A percentile compares a stretch with the other conserved stretches of the same genome.
Conservation (phyloP, 2,329 filamentous ascomycete species). For the Diplodia corticola region DNA sequence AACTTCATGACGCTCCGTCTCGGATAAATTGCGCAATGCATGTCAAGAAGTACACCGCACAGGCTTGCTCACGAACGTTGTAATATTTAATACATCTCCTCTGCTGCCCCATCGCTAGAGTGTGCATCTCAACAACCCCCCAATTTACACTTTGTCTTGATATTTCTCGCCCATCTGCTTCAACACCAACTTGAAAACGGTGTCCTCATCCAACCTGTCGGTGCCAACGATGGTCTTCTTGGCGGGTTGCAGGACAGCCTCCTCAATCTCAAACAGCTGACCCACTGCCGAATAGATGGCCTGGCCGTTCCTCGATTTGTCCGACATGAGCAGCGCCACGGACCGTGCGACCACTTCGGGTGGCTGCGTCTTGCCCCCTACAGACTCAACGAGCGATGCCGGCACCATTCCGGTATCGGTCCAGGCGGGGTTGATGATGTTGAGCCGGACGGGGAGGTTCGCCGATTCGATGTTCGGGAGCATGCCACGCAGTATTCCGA, state of each 20-base stretch:
- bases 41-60: too few relatives aligned
- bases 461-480: constrained; percentile 31
- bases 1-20: too few relatives aligned
- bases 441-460: constrained; percentile 36
- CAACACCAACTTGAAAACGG: not conserved
- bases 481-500: constrained; percentile 35
- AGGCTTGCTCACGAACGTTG: too few relatives aligned
- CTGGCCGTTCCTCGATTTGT: constrained; percentile 32
- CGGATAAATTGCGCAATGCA: too few relatives aligned
- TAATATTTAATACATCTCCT: too few relatives aligned
- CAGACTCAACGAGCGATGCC: constrained; percentile 22
- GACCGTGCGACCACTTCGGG: constrained; percentile 34
- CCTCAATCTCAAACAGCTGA: constrained; percentile 33
- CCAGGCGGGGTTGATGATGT: constrained; percentile 37
- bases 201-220: not conserved
- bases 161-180: not conserved
- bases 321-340: constrained; percentile 32
- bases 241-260: constrained; percentile 25
- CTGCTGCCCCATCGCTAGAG: too few relatives aligned
- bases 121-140: too few relatives aligned
- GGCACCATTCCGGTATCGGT: constrained; percentile 34
- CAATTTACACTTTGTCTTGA: not conserved
- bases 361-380: constrained; percentile 31
- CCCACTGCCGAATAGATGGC: constrained; percentile 33
- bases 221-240: constrained; percentile 33